Percentiles rank a stretch among this genome's conserved stretches.
Evolutionary conservation across 345 rosid species (phyloP).

Genomic region (Gossypium bickii): DNA sequence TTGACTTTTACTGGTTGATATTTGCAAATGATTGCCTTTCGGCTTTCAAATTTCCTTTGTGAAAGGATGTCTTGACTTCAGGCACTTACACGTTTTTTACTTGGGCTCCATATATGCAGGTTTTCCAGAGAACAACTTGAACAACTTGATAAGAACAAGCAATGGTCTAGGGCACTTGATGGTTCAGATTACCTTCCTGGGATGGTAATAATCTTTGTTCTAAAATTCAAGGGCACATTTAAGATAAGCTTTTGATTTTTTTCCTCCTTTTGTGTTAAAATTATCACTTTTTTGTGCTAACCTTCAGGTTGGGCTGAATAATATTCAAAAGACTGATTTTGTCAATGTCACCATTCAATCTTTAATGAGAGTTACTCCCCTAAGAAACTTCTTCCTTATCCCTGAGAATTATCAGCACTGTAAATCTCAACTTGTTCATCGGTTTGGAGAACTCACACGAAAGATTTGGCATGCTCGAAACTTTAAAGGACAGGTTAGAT

Average conservation of each 20-base stretch:
- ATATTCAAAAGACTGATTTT: conserved; percentile 93
- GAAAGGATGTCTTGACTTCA: neutral
- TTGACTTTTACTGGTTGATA: neutral
- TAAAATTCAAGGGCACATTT: neutral
- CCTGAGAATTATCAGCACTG: conserved; percentile 85
- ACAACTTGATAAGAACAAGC: conserved; percentile 78
- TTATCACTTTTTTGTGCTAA: conserved; percentile 5
- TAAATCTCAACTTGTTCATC: conserved; percentile 80
- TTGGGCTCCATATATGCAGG: conserved; percentile 38
- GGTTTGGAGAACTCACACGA: conserved; percentile 89
- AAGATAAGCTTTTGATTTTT: neutral
- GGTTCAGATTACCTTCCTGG: conserved; percentile 99
- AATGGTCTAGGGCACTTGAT: conserved; percentile 98
- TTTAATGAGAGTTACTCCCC: conserved; percentile 86
- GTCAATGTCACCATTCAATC: conserved; percentile 96
- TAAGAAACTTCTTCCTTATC: conserved; percentile 85
- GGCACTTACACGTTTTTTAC: neutral
- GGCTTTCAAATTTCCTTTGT: neutral
- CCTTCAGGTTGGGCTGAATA: conserved; percentile 88
- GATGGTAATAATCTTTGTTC: conserved; percentile 46
- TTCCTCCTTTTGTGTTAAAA: neutral
- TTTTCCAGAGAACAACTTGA: conserved; percentile 76
- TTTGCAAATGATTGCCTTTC: neutral
- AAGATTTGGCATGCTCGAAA: conserved; percentile 97
- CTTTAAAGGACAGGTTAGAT: conserved; percentile 92